Percentiles rank a stretch among this genome's conserved stretches.
Evolutionary conservation across 202 grass and related monocot genomes (phyloP).

Genomic region (Bolboschoenoplectus hybrid): DNA sequence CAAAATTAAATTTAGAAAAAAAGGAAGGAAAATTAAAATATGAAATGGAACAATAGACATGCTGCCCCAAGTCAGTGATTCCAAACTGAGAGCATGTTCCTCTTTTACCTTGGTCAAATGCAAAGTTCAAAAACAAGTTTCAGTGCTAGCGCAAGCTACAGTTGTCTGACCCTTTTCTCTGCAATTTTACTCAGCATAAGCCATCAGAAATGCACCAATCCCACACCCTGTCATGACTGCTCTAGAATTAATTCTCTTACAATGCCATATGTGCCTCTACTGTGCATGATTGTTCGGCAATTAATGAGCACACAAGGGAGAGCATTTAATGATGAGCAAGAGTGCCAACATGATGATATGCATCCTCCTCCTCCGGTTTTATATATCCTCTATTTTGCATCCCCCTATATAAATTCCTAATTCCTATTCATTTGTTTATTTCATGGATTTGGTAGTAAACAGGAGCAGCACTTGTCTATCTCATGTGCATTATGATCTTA

Average conservation of each 20-base stretch:
- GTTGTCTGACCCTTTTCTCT: slow-evolving; percentile 27
- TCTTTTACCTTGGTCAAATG: slow-evolving; percentile 25
- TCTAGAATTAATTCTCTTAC: slow-evolving; percentile 31
- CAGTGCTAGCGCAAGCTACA: slow-evolving; percentile 32
- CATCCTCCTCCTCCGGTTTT: slow-evolving; percentile 25
- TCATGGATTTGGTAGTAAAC: slow-evolving; percentile 41
- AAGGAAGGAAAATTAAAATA: background rate
- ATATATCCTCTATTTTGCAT: slow-evolving; percentile 2
- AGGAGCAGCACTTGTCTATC: slow-evolving; percentile 44
- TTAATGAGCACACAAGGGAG: slow-evolving; percentile 43
- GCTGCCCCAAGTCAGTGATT: slow-evolving; percentile 1
- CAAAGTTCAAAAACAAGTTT: slow-evolving; percentile 29
- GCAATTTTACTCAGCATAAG: slow-evolving; percentile 43
- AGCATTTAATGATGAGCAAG: slow-evolving; percentile 46
- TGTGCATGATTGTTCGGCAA: slow-evolving; percentile 34
- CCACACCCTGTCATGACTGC: slow-evolving; percentile 36
- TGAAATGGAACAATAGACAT: slow-evolving; percentile 20
- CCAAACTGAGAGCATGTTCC: background rate
- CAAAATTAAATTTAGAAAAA: background rate
- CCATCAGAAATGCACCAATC: slow-evolving; percentile 45
- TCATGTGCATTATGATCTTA: slow-evolving; percentile 44
- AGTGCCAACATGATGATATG: slow-evolving; percentile 11
- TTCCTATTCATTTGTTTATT: slow-evolving; percentile 41
- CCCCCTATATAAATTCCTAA: background rate
- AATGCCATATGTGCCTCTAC: slow-evolving; percentile 32